These are phyloP conservation scores for Chlorella sorokiniana DNA, from an alignment of 139 green algal species.

Conservation along the genomic window DNA sequence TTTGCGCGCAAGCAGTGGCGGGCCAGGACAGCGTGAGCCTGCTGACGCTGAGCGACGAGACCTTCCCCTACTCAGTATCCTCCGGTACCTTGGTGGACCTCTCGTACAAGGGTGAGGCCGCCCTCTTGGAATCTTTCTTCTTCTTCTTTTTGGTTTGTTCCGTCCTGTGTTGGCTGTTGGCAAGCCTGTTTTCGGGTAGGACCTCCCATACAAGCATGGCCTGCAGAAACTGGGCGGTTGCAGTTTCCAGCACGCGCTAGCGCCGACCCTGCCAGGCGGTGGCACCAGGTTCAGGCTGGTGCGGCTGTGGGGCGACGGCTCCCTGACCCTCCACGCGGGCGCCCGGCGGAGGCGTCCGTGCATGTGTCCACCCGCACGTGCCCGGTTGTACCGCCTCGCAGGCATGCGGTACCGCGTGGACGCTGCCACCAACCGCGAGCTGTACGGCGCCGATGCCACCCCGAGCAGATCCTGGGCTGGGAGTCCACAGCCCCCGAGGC, in stretches of 20 bases:
- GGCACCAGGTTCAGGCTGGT: too few species aligned
- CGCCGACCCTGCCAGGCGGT: too few species aligned
- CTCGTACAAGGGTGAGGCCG: neutral
- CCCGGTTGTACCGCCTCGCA: neutral
- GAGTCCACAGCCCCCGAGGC: neutral
- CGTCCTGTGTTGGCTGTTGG: neutral
- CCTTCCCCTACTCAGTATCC: slow-evolving; percentile 10
- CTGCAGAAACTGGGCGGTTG: too few species aligned
- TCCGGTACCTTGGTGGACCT: neutral
- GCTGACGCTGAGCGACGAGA: neutral
- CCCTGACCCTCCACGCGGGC: too few species aligned
- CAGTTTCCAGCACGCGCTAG: too few species aligned
- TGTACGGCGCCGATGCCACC: neutral
- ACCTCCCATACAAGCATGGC: too few species aligned
- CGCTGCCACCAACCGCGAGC: neutral
- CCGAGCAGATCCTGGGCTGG: neutral
- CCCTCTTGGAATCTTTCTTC: neutral
- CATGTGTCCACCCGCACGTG: too few species aligned
- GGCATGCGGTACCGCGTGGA: slow-evolving; percentile 1
- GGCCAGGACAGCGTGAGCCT: neutral
- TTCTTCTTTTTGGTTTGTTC: neutral
- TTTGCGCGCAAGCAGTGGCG: neutral
- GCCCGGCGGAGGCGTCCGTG: too few species aligned
- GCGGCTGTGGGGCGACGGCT: too few species aligned
- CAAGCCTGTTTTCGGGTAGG: too few species aligned